phyloP scores from a whole-genome alignment of 2,329 filamentous ascomycete genomes.

The Scleromitrula shiraiana region DNA sequence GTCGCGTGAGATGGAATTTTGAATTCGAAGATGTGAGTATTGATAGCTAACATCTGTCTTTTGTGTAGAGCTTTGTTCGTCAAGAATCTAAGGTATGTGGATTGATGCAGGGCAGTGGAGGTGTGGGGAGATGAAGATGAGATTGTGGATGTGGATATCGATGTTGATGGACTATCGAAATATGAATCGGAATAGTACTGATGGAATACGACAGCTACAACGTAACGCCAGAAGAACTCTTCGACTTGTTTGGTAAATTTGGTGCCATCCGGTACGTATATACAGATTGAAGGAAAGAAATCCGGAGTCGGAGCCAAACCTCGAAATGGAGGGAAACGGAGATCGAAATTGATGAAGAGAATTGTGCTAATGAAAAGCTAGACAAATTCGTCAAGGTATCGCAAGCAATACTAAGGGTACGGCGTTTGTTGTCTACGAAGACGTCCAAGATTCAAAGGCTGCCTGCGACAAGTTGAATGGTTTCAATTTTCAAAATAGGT shows the following conservation, averaged over 20 bases:
- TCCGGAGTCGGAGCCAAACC: neutral
- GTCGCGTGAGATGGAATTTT: slow-evolving; percentile 3
- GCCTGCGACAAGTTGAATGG: slow-evolving; percentile 99
- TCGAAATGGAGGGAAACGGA: neutral
- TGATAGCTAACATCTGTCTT: slow-evolving; percentile 22
- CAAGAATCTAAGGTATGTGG: slow-evolving; percentile 89
- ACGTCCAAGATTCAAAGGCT: slow-evolving; percentile 97
- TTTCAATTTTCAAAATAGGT: slow-evolving; percentile 99
- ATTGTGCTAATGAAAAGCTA: slow-evolving; percentile 32
- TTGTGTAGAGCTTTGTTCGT: slow-evolving; percentile 91
- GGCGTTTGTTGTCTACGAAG: slow-evolving; percentile 98
- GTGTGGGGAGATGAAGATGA: neutral
- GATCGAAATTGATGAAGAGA: neutral
- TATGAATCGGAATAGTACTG: slow-evolving; percentile 49
- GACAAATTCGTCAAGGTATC: slow-evolving; percentile 97
- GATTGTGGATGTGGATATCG: slow-evolving; percentile 4
- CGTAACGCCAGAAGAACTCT: slow-evolving; percentile 95
- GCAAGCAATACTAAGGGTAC: slow-evolving; percentile 97
- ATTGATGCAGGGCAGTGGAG: neutral
- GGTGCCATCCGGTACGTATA: slow-evolving; percentile 80
- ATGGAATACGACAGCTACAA: slow-evolving; percentile 65
- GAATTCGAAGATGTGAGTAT: neutral
- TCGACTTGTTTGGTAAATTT: slow-evolving; percentile 97
- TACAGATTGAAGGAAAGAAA: neutral
- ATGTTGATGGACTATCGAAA: slow-evolving; percentile 15